Evolutionary conservation across 352 stramenopile genomes (phyloP), one percentile per base, ranked within the genome.

Genomic region (Phytophthora idaei): DNA sequence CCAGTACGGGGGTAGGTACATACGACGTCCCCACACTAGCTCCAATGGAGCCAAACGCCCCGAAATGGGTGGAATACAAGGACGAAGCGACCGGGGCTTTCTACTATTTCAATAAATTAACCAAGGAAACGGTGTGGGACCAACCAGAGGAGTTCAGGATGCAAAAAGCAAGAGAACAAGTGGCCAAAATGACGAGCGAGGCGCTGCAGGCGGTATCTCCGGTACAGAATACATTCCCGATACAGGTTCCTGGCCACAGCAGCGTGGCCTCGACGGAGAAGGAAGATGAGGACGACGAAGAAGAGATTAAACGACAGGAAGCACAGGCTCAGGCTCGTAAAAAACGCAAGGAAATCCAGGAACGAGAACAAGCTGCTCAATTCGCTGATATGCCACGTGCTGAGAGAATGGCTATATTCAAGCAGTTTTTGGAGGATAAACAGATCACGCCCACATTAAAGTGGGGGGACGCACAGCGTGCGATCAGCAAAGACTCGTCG

Each of bases 31-130:
- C 80, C 1, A 7, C 59, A 25, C 49, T 29, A 39, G n/a, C 17
- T 37, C 15, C 50, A 36, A 37, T 17, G 34, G 41, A 59, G 17
- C 5, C 29, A 9, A 60, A 32, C 15, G 4, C 61, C 1, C 21
- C 49, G 0, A 86, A 74, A 12, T 95, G 87, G 87, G 61, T 89
- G 28, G 83, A 95, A 59, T 95, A 93, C 73, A 91, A 83, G 50
- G 87, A 95, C 60, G 75, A 90, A 47, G 65, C 73, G 1, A 92
- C 72, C 9, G 82, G 83, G 3, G 73, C 90, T 25, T 80, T 75
- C 17, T 95, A 95, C 57, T 95, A 93, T 74, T 92, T 92, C 71
- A 86, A 95, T 64, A 87, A 77, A 7, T 29, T 75, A 15, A 94
- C 87, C 0, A 90, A 89, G 48, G 73, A 77, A 28, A 91, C 78